Percentiles rank a stretch among this genome's conserved stretches.
Evolutionary conservation across 2,329 filamentous ascomycete species (phyloP).

Genomic region (Colletotrichum falcatum): DNA sequence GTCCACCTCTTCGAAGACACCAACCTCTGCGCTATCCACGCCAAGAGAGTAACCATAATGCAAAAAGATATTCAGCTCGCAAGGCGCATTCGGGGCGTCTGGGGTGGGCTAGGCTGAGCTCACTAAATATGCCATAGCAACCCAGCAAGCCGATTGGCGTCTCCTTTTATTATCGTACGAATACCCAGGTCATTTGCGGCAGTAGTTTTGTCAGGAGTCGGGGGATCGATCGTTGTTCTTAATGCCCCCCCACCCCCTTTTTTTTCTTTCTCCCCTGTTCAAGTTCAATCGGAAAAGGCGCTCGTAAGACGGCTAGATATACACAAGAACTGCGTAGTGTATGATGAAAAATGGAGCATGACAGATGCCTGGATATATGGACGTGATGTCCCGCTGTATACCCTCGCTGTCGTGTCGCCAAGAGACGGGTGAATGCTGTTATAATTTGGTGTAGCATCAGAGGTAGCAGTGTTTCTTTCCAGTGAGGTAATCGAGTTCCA

Average conservation of each 20-base stretch:
- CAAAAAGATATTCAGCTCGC: slow-evolving; percentile 98
- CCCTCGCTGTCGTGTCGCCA: neutral
- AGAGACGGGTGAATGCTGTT: neutral
- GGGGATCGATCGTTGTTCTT: slow-evolving; percentile 4
- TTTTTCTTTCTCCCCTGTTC: neutral
- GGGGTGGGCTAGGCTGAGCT: slow-evolving; percentile 73
- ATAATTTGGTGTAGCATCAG: neutral
- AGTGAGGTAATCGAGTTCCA: neutral
- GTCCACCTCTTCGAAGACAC: slow-evolving; percentile 97
- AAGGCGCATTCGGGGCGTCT: slow-evolving; percentile 80
- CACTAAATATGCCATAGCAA: neutral
- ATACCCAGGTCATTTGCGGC: slow-evolving; percentile 22
- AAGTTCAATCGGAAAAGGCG: neutral
- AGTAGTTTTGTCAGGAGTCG: slow-evolving; percentile 9
- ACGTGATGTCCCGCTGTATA: neutral
- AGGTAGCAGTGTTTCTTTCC: neutral
- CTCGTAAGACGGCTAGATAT: neutral
- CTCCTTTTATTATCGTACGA: neutral
- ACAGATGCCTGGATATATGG: neutral
- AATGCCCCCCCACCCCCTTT: neutral
- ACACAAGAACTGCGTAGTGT: neutral
- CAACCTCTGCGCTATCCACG: slow-evolving; percentile 96
- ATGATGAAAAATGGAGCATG: neutral
- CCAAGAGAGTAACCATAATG: slow-evolving; percentile 96
- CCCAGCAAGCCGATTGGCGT: neutral